A percentile compares a stretch with the other conserved stretches of the same genome.
phyloP scores from a whole-genome alignment of 1,284 basidiomycete species.

The Fistulina hepatica region DNA sequence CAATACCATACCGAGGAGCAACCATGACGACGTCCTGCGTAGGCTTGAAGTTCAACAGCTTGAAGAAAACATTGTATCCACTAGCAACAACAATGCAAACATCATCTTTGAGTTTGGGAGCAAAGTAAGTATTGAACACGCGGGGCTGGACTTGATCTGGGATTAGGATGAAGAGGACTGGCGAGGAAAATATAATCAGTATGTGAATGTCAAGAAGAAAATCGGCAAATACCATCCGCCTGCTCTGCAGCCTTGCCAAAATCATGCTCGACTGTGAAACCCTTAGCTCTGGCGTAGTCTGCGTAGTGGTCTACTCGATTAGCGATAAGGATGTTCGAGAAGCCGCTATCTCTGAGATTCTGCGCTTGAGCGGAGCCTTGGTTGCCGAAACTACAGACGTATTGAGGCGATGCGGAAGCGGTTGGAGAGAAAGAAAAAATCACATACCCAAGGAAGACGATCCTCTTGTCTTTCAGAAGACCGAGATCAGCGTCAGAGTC shows the following conservation, averaged over 20 bases:
- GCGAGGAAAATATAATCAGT: slow-evolving; percentile 3
- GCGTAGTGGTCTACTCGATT: slow-evolving; percentile 50
- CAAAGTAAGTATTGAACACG: slow-evolving; percentile 45
- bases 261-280: slow-evolving; percentile 46
- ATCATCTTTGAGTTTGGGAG: slow-evolving; percentile 37
- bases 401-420: background rate
- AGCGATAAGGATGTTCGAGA: slow-evolving; percentile 50
- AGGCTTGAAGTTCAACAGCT: slow-evolving; percentile 41
- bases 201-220: background rate
- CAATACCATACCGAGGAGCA: slow-evolving; percentile 43
- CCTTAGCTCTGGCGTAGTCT: slow-evolving; percentile 43
- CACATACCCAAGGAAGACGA: slow-evolving; percentile 49
- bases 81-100: slow-evolving; percentile 49
- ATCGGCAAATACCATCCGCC: slow-evolving; percentile 37
- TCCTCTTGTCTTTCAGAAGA: slow-evolving; percentile 37
- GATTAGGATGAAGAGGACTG: slow-evolving; percentile 50
- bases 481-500: slow-evolving; percentile 46
- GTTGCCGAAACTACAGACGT: slow-evolving; percentile 45
- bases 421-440: background rate
- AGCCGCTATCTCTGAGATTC: slow-evolving; percentile 52
- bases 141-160: slow-evolving; percentile 55
- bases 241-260: slow-evolving; percentile 43
- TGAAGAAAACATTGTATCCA: slow-evolving; percentile 57
- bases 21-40: slow-evolving; percentile 58
- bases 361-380: slow-evolving; percentile 59